Percentiles rank a stretch among this genome's conserved stretches.
Conservation (phyloP, 179 eudicot genomes). For the Beta corolliflora region DNA sequence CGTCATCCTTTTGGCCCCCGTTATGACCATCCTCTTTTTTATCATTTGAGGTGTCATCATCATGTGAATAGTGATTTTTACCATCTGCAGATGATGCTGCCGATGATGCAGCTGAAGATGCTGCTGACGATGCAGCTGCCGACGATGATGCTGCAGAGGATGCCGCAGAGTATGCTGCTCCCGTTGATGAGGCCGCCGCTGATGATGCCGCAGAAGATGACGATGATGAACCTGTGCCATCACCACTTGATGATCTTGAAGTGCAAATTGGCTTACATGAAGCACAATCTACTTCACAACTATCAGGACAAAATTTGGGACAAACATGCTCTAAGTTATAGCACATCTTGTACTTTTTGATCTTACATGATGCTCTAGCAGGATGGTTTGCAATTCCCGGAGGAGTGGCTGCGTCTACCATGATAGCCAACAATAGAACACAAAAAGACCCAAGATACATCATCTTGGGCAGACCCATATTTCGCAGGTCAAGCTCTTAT, state of each 20-base stretch:
- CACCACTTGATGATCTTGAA: background rate
- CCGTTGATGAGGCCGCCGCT: too few species aligned
- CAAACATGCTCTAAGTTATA: slow-evolving; percentile 36
- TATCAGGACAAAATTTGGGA: slow-evolving; percentile 39
- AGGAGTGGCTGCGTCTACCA: slow-evolving; percentile 39
- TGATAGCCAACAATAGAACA: slow-evolving; percentile 24
- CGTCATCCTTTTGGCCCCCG: too few species aligned
- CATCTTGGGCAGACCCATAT: slow-evolving; percentile 30
- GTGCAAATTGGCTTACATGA: slow-evolving; percentile 37
- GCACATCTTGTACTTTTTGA: slow-evolving; percentile 37
- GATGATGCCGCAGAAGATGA: too few species aligned
- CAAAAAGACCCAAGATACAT: slow-evolving; percentile 29
- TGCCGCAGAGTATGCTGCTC: too few species aligned
- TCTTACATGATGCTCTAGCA: slow-evolving; percentile 30
- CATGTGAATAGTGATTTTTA: background rate
- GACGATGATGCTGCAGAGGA: too few species aligned
- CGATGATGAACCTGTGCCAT: too few species aligned
- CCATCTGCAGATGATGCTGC: background rate
- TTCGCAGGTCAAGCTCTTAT: too few species aligned
- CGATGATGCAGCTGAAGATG: too few species aligned
- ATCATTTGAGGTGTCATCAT: background rate
- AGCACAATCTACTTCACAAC: slow-evolving; percentile 37
- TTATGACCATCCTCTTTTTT: too few species aligned
- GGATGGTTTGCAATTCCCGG: slow-evolving; percentile 40
- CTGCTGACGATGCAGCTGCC: too few species aligned